Base-by-base conservation (phyloP, 495 filamentous ascomycete genomes). In the Penicillium turbatum region DNA sequence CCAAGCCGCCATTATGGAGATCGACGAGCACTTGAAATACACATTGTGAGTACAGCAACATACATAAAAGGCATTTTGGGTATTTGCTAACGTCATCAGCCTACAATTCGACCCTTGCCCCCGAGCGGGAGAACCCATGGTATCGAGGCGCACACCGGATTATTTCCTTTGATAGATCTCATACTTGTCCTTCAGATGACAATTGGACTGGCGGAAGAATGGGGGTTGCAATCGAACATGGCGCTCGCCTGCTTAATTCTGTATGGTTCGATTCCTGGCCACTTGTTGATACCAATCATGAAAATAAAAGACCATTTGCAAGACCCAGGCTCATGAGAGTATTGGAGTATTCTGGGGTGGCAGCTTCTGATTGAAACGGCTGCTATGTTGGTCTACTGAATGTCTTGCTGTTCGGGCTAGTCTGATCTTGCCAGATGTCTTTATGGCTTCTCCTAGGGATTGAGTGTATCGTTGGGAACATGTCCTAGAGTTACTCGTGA, bases 1-100 rank as follows among this genome's bases (percentile, higher is more conserved):
- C 74, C 93, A 98, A 74, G 93, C 93, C 45, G 93, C 93, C 9
- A 98, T 98, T 71, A 98, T 98, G 93, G 93, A 98, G 72, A 98
- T 98, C 72, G 93, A 98, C 56, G 93, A 98, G 74, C 91, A 98
- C 73, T 75, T 98, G 72, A 97, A 98, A 79, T 98, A 97, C 71
- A 98, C 93, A 64, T 98, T 98, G 93, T 98, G 82, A 74, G 90
- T 86, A 29, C 2, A 24, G 21, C 21, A 24, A 4, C 2, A 4
- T 4, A 24, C 21, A 24, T 24, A 4, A 24, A 24, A 4, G 21
- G 21, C 21, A n/a, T n/a, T n/a, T 4, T 24, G 21, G 21, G 4
- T 24, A 24, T 24, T 24, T 24, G 4, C 21, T 24, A 24, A 56
- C 52, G 24, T 26, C 35, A 35, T 58, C 61, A 98, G 93, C 86